Conservation (phyloP, 1,284 basidiomycete species). For the Trichosporon asahii region DNA sequence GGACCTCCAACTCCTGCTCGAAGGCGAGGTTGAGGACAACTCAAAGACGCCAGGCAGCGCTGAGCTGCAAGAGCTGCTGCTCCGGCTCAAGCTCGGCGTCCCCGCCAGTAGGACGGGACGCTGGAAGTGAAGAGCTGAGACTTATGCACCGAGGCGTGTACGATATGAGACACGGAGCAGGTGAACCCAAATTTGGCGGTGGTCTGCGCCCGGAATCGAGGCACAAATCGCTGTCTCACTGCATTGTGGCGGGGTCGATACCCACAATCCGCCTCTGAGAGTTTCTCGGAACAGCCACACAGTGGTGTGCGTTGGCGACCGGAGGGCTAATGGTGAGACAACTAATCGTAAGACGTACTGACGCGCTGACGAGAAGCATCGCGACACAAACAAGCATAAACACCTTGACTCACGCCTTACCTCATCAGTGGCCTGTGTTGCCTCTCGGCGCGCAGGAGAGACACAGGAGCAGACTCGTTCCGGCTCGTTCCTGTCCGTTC, state of each 20-base stretch:
- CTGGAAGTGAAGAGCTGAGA: neutral
- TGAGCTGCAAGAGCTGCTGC: conserved; percentile 32
- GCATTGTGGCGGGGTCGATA: neutral
- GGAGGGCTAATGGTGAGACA: neutral
- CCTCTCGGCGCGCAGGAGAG: neutral
- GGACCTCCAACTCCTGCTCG: conserved; percentile 34
- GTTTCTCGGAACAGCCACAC: neutral
- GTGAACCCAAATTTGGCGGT: neutral
- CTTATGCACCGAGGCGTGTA: neutral
- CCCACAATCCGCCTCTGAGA: neutral
- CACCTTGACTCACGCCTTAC: neutral
- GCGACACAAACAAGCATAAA: neutral
- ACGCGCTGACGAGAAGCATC: neutral
- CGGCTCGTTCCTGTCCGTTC: neutral
- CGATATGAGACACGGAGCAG: neutral
- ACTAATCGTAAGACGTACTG: neutral
- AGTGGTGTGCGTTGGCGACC: no score
- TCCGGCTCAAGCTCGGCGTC: conserved; percentile 25
- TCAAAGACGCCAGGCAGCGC: conserved; percentile 9
- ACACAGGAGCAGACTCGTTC: neutral
- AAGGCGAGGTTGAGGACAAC: conserved; percentile 21
- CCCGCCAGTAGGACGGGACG: neutral
- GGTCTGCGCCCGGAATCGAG: neutral
- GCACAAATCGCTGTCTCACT: neutral
- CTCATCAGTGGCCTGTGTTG: neutral